A percentile compares a stretch with the other conserved stretches of the same genome.
phyloP scores from a whole-genome alignment of 768 basidiomycete species.

The Leccinum sublutescens region DNA sequence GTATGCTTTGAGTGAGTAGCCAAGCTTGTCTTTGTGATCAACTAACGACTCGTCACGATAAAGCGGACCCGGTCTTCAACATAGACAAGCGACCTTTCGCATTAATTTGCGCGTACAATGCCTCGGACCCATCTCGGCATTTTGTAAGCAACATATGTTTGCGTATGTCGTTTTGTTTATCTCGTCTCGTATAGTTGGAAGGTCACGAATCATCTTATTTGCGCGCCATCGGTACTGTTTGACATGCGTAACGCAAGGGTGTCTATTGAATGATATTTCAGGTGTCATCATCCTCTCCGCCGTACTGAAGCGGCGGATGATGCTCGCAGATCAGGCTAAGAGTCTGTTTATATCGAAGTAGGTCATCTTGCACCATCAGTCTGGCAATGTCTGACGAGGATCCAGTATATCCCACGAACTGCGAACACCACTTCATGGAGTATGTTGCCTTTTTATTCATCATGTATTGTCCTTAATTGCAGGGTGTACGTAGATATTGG shows the following conservation, averaged over 20 bases:
- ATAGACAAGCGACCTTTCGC: constrained; percentile 92
- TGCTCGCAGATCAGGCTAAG: constrained; percentile 93
- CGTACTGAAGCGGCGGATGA: constrained; percentile 89
- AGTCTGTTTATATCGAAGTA: constrained; percentile 90
- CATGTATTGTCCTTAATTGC: constrained; percentile 1
- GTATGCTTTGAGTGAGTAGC: constrained; percentile 76
- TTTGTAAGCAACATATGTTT: constrained; percentile 51
- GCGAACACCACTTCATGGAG: constrained; percentile 89
- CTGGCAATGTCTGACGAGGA: constrained; percentile 7
- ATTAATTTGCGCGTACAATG: constrained; percentile 88
- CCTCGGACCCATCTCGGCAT: constrained; percentile 73
- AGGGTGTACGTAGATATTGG: constrained; percentile 59
- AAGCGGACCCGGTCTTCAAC: constrained; percentile 90
- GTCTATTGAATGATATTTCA: constrained; percentile 16
- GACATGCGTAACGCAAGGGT: neutral
- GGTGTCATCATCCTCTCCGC: constrained; percentile 93
- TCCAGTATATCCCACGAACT: constrained; percentile 85
- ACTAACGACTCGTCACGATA: constrained; percentile 2
- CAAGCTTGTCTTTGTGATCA: neutral
- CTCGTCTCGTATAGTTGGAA: constrained; percentile 56
- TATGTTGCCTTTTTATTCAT: constrained; percentile 33
- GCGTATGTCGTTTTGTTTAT: constrained; percentile 7
- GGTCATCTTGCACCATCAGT: constrained; percentile 18
- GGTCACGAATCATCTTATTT: constrained; percentile 90
- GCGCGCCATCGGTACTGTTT: constrained; percentile 71